phyloP scores from a whole-genome alignment of 2,329 filamentous ascomycete species.

The Neophaeococcomyces mojaviensis region DNA sequence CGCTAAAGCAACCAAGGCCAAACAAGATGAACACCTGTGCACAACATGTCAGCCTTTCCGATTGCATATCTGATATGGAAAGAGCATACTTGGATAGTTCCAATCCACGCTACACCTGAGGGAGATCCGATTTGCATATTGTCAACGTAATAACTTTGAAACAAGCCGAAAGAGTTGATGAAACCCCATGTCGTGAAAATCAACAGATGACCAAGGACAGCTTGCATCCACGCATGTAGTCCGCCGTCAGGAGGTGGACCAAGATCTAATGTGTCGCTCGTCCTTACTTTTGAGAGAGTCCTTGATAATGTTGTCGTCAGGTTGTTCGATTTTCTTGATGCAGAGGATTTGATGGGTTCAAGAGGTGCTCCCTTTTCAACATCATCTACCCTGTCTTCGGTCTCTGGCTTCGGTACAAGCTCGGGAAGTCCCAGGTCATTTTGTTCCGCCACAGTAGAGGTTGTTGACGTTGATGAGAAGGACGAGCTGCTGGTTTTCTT shows the following conservation, averaged over 20 bases:
- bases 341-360: neutral
- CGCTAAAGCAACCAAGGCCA: slow-evolving; percentile 44
- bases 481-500: neutral
- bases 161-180: slow-evolving; percentile 50
- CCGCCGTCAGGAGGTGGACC: slow-evolving; percentile 45
- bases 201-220: slow-evolving; percentile 44
- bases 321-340: neutral
- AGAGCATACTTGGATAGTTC: slow-evolving; percentile 36
- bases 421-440: slow-evolving; percentile 6
- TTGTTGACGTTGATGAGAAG: neutral
- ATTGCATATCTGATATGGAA: no score
- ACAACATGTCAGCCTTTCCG: no score
- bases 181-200: slow-evolving; percentile 53
- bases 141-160: slow-evolving; percentile 46
- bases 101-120: slow-evolving; percentile 47
- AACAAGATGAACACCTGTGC: slow-evolving; percentile 39
- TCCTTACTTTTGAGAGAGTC: slow-evolving; percentile 4
- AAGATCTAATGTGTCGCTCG: slow-evolving; percentile 12
- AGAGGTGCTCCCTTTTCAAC: neutral
- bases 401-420: neutral
- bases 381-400: neutral
- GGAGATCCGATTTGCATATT: slow-evolving; percentile 33
- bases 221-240: slow-evolving; percentile 49
- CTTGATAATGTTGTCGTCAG: slow-evolving; percentile 1
- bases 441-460: neutral